Conservation (phyloP, 768 basidiomycete species). For the Rickenella mellea region DNA sequence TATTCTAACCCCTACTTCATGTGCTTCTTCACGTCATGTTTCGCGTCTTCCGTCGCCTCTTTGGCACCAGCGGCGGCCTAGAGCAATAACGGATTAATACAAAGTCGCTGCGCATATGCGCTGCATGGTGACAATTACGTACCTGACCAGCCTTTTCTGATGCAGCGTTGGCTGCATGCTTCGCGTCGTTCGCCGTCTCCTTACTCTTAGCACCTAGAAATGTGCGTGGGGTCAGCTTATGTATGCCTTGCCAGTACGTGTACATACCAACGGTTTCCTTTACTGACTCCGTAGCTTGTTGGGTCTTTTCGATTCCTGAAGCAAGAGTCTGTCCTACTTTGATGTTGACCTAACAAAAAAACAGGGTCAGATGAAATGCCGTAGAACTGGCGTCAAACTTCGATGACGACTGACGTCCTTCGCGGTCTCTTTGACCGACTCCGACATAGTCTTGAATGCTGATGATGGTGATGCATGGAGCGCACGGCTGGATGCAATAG, state of each 20-base stretch:
- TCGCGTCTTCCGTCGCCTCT: slow-evolving; percentile 12
- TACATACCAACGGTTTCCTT: slow-evolving; percentile 26
- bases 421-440: slow-evolving; percentile 28
- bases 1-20: too few relatives aligned
- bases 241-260: background rate
- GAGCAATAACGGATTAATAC: background rate
- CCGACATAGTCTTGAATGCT: slow-evolving; percentile 26
- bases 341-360: slow-evolving; percentile 26
- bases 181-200: background rate
- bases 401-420: slow-evolving; percentile 19
- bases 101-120: slow-evolving; percentile 2
- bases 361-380: background rate
- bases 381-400: background rate
- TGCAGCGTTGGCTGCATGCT: slow-evolving; percentile 4
- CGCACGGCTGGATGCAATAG: slow-evolving; percentile 10
- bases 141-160: slow-evolving; percentile 12
- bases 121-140: background rate
- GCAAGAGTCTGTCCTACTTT: slow-evolving; percentile 29
- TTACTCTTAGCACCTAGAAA: slow-evolving; percentile 1
- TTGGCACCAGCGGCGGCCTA: slow-evolving; percentile 11
- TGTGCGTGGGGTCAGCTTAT: background rate
- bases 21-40: slow-evolving; percentile 11
- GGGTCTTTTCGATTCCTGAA: slow-evolving; percentile 30
- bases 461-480: slow-evolving; percentile 23
- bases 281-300: slow-evolving; percentile 27